These are phyloP conservation scores for Clarireedia hainanense DNA, from an alignment of 2,329 filamentous ascomycete genomes.

Conservation along the genomic window DNA sequence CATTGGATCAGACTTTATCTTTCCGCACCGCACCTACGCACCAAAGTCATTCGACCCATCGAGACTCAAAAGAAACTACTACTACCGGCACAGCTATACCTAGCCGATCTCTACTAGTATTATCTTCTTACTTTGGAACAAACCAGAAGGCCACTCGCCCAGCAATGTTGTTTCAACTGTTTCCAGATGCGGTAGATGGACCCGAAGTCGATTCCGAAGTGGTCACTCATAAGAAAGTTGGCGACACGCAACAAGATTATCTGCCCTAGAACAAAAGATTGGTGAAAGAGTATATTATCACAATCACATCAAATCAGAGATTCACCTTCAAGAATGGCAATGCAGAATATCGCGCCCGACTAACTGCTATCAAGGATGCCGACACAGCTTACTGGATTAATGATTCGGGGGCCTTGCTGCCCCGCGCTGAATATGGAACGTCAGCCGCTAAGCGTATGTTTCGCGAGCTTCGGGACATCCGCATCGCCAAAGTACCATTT, in stretches of 20 bases:
- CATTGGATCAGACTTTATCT: background rate
- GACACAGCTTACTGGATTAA: slow-evolving; percentile 6
- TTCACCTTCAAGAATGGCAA: slow-evolving; percentile 11
- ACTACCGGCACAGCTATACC: background rate
- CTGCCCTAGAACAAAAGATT: slow-evolving; percentile 11
- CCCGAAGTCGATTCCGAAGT: too few relatives aligned
- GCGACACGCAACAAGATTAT: background rate
- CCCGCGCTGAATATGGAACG: background rate
- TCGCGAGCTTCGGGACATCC: slow-evolving; percentile 19
- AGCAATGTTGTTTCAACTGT: too few relatives aligned
- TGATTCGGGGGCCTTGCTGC: slow-evolving; percentile 1
- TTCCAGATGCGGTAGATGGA: too few relatives aligned
- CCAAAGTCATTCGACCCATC: background rate
- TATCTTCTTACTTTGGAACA: too few relatives aligned
- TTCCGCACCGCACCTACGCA: background rate
- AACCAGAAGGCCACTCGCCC: too few relatives aligned
- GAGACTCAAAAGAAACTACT: background rate
- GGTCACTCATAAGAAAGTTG: too few relatives aligned
- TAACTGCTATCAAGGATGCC: background rate
- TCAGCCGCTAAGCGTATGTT: slow-evolving; percentile 18
- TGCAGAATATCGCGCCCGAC: slow-evolving; percentile 5
- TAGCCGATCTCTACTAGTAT: background rate
- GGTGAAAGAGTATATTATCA: background rate
- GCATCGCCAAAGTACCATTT: slow-evolving; percentile 17
- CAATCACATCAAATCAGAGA: background rate